Conservation (phyloP, 1,139 yeast genomes). For the Trichomonascaceae sp. region DNA sequence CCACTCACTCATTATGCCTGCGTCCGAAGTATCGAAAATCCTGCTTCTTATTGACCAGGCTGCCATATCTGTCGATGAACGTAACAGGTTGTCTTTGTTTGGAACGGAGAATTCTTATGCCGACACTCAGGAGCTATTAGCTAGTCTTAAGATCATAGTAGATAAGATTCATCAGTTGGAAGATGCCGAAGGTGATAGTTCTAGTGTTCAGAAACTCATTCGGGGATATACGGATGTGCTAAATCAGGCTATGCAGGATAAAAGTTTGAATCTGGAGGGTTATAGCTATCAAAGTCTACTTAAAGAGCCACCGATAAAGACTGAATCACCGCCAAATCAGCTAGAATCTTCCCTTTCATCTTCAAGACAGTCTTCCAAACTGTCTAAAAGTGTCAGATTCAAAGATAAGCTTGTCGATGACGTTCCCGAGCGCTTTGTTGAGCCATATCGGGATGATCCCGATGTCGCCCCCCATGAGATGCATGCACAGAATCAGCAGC, state of each 20-base stretch:
- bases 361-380: conserved; percentile 1
- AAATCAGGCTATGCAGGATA: conserved; percentile 13
- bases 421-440: conserved; percentile 22
- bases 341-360: conserved; percentile 4
- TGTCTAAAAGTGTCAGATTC: conserved; percentile 34
- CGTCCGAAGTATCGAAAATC: conserved; percentile 19
- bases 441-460: conserved; percentile 45
- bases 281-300: neutral
- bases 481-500: conserved; percentile 65
- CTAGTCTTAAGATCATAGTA: conserved; percentile 5
- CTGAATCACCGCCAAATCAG: conserved; percentile 1
- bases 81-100: conserved; percentile 41
- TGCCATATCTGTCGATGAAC: conserved; percentile 44
- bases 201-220: conserved; percentile 13
- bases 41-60: conserved; percentile 36
- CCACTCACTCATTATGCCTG: conserved; percentile 1
- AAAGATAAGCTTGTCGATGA: conserved; percentile 31
- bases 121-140: conserved; percentile 49
- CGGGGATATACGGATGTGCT: conserved; percentile 11
- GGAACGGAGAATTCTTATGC: conserved; percentile 46
- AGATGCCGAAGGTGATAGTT: conserved; percentile 7
- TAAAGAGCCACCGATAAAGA: neutral
- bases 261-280: neutral
- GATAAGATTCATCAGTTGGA: conserved; percentile 4
- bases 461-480: conserved; percentile 30